Evolutionary conservation across 2,329 filamentous ascomycete species (phyloP).

Genomic region (Fusarium sp.): DNA sequence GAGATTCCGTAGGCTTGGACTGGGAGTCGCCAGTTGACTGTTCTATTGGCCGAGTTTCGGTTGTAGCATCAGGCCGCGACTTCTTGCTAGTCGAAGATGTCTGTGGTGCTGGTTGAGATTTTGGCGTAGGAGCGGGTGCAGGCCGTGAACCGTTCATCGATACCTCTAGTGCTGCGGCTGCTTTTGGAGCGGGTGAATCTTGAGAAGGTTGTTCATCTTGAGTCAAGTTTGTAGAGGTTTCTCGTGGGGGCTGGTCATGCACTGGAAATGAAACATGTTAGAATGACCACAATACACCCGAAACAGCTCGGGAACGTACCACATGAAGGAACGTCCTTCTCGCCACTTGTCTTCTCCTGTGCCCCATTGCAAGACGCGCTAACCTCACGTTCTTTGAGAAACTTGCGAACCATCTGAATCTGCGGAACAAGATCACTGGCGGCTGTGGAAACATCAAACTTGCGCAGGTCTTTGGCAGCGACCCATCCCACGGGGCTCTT

Average conservation of each 20-base stretch:
- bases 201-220: background rate
- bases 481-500: slow-evolving; percentile 38
- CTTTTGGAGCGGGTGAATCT: background rate
- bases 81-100: background rate
- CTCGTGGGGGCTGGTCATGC: background rate
- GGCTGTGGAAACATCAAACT: background rate
- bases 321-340: background rate
- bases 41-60: too few relatives aligned
- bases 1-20: background rate
- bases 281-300: background rate
- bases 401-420: slow-evolving; percentile 1
- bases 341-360: background rate
- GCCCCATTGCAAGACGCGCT: background rate
- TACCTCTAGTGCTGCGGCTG: background rate
- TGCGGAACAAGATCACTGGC: slow-evolving; percentile 7
- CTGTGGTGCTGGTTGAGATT: background rate
- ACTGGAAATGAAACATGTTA: background rate
- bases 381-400: background rate
- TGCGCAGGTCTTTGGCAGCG: slow-evolving; percentile 2
- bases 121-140: background rate
- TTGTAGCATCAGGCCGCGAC: too few relatives aligned
- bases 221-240: background rate
- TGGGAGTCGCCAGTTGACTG: background rate
- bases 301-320: background rate
- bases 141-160: background rate